phyloP scores from a whole-genome alignment of 148 eudicot genomes.

The Chenopodium suecicum region DNA sequence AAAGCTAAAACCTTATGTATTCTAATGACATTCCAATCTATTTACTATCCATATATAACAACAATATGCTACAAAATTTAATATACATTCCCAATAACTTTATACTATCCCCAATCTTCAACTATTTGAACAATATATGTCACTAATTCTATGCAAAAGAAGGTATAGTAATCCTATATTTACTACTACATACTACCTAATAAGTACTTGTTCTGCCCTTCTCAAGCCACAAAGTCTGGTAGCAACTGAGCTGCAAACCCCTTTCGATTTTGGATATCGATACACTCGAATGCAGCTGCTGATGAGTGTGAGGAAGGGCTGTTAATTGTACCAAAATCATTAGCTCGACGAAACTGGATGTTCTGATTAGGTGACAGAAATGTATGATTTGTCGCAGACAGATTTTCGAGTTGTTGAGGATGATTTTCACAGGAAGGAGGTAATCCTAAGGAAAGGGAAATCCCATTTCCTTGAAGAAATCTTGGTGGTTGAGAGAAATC shows the following conservation, averaged over 20 bases:
- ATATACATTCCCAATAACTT: conserved; percentile 52
- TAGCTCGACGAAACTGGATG: conserved; percentile 45
- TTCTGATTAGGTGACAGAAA: conserved; percentile 41
- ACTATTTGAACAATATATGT: conserved; percentile 30
- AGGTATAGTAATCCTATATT: conserved; percentile 21
- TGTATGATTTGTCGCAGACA: conserved; percentile 39
- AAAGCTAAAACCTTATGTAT: conserved; percentile 1
- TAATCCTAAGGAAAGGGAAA: conserved; percentile 73
- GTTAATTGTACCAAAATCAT: conserved; percentile 36
- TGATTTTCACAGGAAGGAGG: conserved; percentile 61
- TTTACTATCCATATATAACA: conserved; percentile 21
- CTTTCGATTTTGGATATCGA: conserved; percentile 55
- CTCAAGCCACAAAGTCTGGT: conserved; percentile 65
- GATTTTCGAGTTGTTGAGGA: conserved; percentile 29
- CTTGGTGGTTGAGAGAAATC: conserved; percentile 35
- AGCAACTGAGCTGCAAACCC: conserved; percentile 65
- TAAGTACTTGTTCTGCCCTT: no score
- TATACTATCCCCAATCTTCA: conserved; percentile 29
- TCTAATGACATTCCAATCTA: conserved; percentile 19
- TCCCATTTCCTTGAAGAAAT: conserved; percentile 40
- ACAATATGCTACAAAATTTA: conserved; percentile 41
- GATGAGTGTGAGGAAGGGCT: conserved; percentile 39
- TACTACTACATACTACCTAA: conserved; percentile 17
- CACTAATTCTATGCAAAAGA: conserved; percentile 40
- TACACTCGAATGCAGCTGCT: conserved; percentile 41